phyloP scores from a whole-genome alignment of 2,329 filamentous ascomycete genomes.

The Aulographum hederae region DNA sequence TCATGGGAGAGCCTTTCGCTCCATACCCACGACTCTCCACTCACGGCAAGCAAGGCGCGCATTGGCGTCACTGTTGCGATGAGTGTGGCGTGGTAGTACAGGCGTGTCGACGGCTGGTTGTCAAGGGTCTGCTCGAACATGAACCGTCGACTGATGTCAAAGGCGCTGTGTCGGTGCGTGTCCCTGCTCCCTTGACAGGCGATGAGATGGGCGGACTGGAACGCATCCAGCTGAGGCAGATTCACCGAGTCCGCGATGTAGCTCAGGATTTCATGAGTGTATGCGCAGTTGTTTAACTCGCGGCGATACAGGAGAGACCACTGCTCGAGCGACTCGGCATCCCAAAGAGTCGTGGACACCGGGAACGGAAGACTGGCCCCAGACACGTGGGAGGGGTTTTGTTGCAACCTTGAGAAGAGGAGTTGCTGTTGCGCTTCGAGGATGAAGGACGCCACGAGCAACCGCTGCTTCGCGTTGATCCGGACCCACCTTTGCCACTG shows the following conservation, averaged over 20 bases:
- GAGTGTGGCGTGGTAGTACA: constrained; percentile 16
- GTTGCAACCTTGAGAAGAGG: no score
- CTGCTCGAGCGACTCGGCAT: no score
- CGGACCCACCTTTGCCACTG: constrained; percentile 17
- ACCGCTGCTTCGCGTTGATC: constrained; percentile 14
- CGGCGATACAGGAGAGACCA: no score
- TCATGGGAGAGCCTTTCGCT: constrained; percentile 24
- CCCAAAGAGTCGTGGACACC: constrained; percentile 17
- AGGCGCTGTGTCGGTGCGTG: background rate
- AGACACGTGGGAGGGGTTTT: no score
- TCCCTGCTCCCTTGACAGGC: constrained; percentile 11
- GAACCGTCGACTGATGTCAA: no score
- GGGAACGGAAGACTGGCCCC: constrained; percentile 24
- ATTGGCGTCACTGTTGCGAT: constrained; percentile 20
- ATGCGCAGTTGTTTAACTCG: no score
- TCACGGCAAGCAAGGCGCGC: constrained; percentile 22
- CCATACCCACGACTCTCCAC: constrained; percentile 25
- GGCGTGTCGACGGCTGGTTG: background rate
- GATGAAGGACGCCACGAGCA: constrained; percentile 23
- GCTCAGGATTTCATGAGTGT: no score
- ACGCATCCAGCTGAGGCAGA: no score
- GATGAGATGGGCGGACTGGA: constrained; percentile 20
- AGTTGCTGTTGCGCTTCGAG: constrained; percentile 23
- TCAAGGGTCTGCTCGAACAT: no score
- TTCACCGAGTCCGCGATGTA: no score